phyloP scores from a whole-genome alignment of 345 rosid species.

The Arabis hirsuta region DNA sequence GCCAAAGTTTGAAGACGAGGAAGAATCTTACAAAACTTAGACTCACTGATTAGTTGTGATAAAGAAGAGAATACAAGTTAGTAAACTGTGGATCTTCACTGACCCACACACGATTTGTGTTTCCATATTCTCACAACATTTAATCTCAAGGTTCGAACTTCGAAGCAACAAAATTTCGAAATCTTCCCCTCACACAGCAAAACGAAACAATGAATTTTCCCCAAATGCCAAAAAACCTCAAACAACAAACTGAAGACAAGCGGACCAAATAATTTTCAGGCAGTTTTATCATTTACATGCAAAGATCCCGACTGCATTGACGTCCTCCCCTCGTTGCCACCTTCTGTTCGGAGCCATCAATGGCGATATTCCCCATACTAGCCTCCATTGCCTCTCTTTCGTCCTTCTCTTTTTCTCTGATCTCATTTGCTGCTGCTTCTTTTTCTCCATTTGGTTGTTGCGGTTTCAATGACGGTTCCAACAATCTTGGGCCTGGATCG shows the following conservation, averaged over 20 bases:
- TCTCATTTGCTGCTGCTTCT: conserved; percentile 17
- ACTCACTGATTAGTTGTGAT: too few species aligned
- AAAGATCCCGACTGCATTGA: conserved; percentile 39
- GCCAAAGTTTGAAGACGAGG: too few species aligned
- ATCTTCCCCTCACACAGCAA: not conserved
- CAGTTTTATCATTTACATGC: conserved; percentile 7
- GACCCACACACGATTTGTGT: not conserved
- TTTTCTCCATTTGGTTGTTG: conserved; percentile 29
- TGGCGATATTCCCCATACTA: conserved; percentile 62
- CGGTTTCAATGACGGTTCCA: conserved; percentile 48
- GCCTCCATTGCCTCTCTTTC: conserved; percentile 75
- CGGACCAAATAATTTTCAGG: conserved; percentile 2
- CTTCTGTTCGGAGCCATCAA: conserved; percentile 51
- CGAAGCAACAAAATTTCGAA: not conserved
- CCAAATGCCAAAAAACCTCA: not conserved
- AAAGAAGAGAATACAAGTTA: not conserved
- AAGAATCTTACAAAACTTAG: too few species aligned
- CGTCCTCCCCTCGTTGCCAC: conserved; percentile 38
- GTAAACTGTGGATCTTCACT: not conserved
- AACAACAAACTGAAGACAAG: not conserved
- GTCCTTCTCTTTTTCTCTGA: conserved; percentile 47
- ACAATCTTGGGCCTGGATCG: conserved; percentile 56
- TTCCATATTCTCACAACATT: not conserved
- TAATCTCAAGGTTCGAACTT: too few species aligned
- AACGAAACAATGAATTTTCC: not conserved